phyloP scores from a whole-genome alignment of 164 flowering plant species.

The Nelumbo lutea region DNA sequence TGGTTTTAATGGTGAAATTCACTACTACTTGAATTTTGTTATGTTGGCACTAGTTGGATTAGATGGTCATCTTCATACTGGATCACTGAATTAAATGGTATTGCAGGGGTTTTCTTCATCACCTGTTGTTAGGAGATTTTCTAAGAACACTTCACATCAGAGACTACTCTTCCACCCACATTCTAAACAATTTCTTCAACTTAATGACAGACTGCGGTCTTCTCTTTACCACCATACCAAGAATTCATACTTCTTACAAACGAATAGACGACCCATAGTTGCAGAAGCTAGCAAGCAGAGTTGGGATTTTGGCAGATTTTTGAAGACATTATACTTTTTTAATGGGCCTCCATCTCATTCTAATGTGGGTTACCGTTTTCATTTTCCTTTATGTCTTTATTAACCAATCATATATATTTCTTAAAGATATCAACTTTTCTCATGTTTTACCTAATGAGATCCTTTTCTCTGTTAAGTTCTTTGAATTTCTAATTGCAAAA shows the following conservation, averaged over 20 bases:
- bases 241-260: slow-evolving; percentile 22
- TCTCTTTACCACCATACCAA: slow-evolving; percentile 16
- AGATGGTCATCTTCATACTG: not conserved
- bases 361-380: slow-evolving; percentile 47
- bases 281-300: slow-evolving; percentile 53
- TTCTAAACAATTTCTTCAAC: slow-evolving; percentile 56
- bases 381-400: not conserved
- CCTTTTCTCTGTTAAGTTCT: slow-evolving; percentile 45
- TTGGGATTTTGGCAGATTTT: slow-evolving; percentile 93
- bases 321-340: slow-evolving; percentile 77
- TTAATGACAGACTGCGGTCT: slow-evolving; percentile 29
- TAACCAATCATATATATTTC: too few relatives aligned
- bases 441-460: slow-evolving; percentile 19
- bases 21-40: not conserved
- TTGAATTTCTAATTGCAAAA: slow-evolving; percentile 60
- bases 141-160: slow-evolving; percentile 25
- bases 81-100: slow-evolving; percentile 7
- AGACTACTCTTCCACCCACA: slow-evolving; percentile 26
- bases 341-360: slow-evolving; percentile 89
- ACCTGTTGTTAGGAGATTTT: slow-evolving; percentile 26
- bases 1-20: not conserved
- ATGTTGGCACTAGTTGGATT: not conserved
- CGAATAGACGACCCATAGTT: slow-evolving; percentile 25
- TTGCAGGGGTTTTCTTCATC: slow-evolving; percentile 44
- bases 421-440: not conserved